Evolutionary conservation across 2,329 filamentous ascomycete genomes (phyloP).

Genomic region (Botrytis byssoidea): DNA sequence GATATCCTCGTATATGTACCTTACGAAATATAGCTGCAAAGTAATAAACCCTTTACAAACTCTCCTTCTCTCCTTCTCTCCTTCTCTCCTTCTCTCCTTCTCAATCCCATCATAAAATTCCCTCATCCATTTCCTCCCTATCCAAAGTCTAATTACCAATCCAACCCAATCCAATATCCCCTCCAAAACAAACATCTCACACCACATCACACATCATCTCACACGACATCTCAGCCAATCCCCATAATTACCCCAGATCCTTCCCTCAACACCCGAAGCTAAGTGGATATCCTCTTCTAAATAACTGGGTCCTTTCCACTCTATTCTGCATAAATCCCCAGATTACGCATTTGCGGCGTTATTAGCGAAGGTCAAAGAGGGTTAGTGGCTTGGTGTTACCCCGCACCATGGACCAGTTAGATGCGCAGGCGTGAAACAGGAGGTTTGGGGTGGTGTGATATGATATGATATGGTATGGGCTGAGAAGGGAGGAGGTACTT

Average conservation of each 20-base stretch:
- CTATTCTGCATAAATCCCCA: background rate
- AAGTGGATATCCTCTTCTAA: background rate
- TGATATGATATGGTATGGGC: background rate
- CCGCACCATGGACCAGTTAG: conserved; percentile 6
- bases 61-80: too few species aligned
- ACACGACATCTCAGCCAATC: background rate
- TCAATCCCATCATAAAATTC: background rate
- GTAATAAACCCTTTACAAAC: too few species aligned
- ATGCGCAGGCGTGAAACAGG: background rate
- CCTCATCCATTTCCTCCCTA: background rate
- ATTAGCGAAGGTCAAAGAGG: background rate
- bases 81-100: background rate
- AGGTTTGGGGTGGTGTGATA: background rate
- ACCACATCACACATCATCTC: conserved; percentile 1
- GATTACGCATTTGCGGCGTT: background rate
- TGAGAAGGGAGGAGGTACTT: background rate
- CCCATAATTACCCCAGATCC: conserved; percentile 15
- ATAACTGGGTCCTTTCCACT: background rate
- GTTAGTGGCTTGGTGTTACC: background rate
- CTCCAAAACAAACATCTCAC: background rate
- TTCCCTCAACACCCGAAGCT: background rate
- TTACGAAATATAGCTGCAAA: too few species aligned
- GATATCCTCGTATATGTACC: background rate
- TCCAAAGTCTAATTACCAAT: background rate
- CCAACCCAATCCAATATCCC: background rate